Evolutionary conservation across 805 yeast genomes (phyloP), one percentile per base, ranked within the genome.

Genomic region (Cyberlindnera suaveolens): DNA sequence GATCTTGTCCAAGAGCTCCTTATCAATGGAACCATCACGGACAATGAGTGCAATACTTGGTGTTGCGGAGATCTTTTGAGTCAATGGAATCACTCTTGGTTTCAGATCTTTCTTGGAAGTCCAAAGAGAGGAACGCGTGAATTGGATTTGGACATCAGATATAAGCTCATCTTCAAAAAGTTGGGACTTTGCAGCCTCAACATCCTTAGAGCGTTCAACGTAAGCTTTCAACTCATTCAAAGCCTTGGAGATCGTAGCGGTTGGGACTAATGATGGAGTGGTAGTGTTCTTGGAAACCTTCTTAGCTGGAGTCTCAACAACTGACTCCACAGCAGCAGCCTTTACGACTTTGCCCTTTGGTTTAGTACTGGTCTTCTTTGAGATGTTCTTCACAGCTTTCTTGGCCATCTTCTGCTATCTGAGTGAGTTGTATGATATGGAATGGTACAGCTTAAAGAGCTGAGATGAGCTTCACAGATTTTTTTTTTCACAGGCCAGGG

Each of bases 201-300:
- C 59, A 16, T 61, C 55, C 38, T 67, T 59, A 38, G 64, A 61
- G 26, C 68, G 60, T 10, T 47, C 16, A 40, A 75, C 61, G 63
- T 73, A 88, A 59, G 83, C 82, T 43, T 69, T 66, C 57, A 93
- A 73, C 52, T 88, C 95, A 15, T 65, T 56, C 37, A 85, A 62
- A 11, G 91, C 90, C 48, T 75, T 75, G 16, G 51, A 47, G 14
- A 75, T 57, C 48, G 63, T 62, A 15, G 51, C 53, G 6, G 42
- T 39, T n/a, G 64, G 62, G 31, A 66, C 62, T 19, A 52, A 42
- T 4, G 30, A 11, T 10, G 15, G n/a, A 8, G 39, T 38, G 26
- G 46, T 33, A 15, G 16, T 18, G 6, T 13, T 17, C 27, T 6
- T 18, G 14, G 20, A 15, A n/a, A 38, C 34, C 34, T 43, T 44